phyloP scores from a whole-genome alignment of 2,329 filamentous ascomycete genomes.

The Coniochaeta sp. region DNA sequence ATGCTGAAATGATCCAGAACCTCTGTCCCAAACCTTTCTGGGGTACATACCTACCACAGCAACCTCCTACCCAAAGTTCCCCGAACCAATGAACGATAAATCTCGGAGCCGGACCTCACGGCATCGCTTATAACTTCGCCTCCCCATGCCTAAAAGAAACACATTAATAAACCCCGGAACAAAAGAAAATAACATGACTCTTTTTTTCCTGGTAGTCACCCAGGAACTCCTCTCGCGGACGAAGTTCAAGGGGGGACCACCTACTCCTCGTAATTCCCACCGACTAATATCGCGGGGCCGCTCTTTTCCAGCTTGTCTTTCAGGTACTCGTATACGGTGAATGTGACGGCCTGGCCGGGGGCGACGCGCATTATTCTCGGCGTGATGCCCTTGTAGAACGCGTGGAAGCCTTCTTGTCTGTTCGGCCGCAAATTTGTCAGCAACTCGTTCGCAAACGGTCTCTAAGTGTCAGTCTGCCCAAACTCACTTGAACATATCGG shows the following conservation, averaged over 20 bases:
- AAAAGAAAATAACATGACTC: background rate
- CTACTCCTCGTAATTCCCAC: constrained; percentile 62
- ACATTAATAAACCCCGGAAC: background rate
- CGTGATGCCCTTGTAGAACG: constrained; percentile 99
- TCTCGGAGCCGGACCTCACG: background rate
- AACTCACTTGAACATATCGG: constrained; percentile 71
- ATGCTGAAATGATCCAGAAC: background rate
- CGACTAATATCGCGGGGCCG: constrained; percentile 49
- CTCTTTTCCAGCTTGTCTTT: constrained; percentile 66
- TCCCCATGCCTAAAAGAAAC: background rate
- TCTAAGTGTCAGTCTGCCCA: background rate
- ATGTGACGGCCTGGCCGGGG: constrained; percentile 78
- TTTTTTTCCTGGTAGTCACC: background rate
- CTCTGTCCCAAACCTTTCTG: background rate
- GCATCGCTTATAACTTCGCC: background rate
- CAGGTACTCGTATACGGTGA: constrained; percentile 71
- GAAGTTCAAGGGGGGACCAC: background rate
- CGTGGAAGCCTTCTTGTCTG: constrained; percentile 84
- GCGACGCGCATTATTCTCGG: constrained; percentile 96
- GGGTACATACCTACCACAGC: background rate
- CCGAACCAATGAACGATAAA: background rate
- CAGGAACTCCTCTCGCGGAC: background rate
- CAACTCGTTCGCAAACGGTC: background rate
- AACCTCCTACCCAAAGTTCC: background rate
- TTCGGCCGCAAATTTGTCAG: background rate